These are phyloP conservation scores for Agarophyton chilense DNA, from an alignment of 23 red algal genomes.

Conservation along the genomic window DNA sequence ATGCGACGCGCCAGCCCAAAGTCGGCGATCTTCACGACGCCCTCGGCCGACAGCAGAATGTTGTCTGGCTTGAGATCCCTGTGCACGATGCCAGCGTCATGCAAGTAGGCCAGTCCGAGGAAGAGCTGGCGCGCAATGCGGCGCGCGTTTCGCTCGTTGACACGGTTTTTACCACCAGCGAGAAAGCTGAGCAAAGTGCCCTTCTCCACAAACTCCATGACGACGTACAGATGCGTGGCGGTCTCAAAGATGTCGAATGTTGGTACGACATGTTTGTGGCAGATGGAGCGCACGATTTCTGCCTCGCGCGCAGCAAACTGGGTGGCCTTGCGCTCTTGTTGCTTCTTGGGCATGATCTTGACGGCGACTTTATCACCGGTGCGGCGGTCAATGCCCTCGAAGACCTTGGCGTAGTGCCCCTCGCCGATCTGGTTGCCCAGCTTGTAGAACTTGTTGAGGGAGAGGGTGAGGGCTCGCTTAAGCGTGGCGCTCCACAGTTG, in stretches of 20 bases:
- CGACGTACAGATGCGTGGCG: slow-evolving; percentile 23
- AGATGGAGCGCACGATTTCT: slow-evolving; percentile 45
- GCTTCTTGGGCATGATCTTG: slow-evolving; percentile 47
- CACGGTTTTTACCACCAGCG: slow-evolving; percentile 13
- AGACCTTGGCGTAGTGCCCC: slow-evolving; percentile 56
- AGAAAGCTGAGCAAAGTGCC: slow-evolving; percentile 34
- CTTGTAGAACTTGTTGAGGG: slow-evolving; percentile 43
- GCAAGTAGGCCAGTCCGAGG: slow-evolving; percentile 78
- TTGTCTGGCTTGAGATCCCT: slow-evolving; percentile 97
- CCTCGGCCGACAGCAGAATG: slow-evolving; percentile 76
- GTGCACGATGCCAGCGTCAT: slow-evolving; percentile 86
- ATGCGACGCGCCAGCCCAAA: slow-evolving; percentile 86
- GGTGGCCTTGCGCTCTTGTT: slow-evolving; percentile 21
- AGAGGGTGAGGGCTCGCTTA: slow-evolving; percentile 5
- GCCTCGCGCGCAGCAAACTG: slow-evolving; percentile 41
- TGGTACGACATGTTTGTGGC: slow-evolving; percentile 34
- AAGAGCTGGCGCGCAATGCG: slow-evolving; percentile 77
- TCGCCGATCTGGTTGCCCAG: slow-evolving; percentile 26
- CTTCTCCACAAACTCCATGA: slow-evolving; percentile 47
- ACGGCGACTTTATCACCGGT: slow-evolving; percentile 47
- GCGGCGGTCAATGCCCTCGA: slow-evolving; percentile 27
- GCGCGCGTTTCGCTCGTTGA: slow-evolving; percentile 64
- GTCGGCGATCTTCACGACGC: slow-evolving; percentile 82
- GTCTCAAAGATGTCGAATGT: slow-evolving; percentile 63
- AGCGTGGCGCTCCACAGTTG: slow-evolving; percentile 28